A percentile compares a stretch with the other conserved stretches of the same genome.
Conservation (phyloP, 1,284 basidiomycete species). For the Gomphus sp. region DNA sequence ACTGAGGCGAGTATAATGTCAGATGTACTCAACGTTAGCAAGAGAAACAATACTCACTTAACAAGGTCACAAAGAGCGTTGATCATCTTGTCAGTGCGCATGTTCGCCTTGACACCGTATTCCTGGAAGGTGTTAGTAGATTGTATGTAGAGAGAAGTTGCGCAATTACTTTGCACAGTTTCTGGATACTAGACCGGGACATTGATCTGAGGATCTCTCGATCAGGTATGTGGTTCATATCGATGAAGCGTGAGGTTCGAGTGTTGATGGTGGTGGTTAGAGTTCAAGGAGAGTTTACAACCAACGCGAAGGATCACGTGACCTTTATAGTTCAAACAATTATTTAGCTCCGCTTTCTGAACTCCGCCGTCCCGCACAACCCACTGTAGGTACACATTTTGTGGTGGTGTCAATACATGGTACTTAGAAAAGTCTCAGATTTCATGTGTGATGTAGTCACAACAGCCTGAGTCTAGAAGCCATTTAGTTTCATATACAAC, state of each 20-base stretch:
- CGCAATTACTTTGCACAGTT: constrained; percentile 55
- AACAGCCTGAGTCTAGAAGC: no score
- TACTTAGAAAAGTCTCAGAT: no score
- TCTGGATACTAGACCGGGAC: constrained; percentile 64
- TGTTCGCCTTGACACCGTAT: constrained; percentile 8
- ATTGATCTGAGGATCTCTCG: constrained; percentile 48
- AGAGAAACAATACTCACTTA: not conserved
- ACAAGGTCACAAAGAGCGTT: constrained; percentile 4
- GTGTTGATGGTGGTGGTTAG: not conserved
- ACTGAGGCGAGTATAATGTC: constrained; percentile 49
- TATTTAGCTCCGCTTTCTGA: no score
- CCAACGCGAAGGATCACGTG: not conserved
- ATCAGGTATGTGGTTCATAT: not conserved
- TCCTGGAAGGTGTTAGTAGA: not conserved
- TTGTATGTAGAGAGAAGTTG: not conserved
- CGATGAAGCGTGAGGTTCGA: not conserved
- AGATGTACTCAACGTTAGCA: not conserved
- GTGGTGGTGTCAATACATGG: no score
- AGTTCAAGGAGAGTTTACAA: not conserved
- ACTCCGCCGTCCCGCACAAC: no score
- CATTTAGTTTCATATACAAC: no score
- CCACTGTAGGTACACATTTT: no score
- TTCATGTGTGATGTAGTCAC: no score
- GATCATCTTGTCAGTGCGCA: constrained; percentile 9
- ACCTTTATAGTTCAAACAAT: not conserved